phyloP scores from a whole-genome alignment of 768 basidiomycete genomes.

The Xerocomus spinulosus region DNA sequence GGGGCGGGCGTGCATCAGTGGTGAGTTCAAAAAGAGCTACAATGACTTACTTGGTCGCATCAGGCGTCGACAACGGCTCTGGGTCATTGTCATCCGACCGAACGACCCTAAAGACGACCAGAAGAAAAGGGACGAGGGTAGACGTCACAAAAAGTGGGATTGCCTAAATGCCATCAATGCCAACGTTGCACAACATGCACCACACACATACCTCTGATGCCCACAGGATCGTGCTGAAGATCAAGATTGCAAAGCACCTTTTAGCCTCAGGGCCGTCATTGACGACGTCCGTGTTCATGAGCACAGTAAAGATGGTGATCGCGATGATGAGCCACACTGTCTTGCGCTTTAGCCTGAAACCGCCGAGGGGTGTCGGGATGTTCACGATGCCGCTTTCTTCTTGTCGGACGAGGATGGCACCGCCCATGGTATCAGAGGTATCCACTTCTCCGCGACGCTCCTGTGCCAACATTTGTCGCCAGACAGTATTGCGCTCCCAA shows the following conservation, averaged over 20 bases:
- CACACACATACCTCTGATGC: constrained; percentile 75
- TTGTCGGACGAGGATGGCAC: constrained; percentile 44
- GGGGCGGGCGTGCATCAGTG: constrained; percentile 1
- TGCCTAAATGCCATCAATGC: constrained; percentile 48
- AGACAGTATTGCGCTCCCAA: constrained; percentile 96
- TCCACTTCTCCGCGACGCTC: constrained; percentile 56
- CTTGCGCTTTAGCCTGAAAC: constrained; percentile 59
- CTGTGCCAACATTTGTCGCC: constrained; percentile 90
- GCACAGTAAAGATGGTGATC: constrained; percentile 47
- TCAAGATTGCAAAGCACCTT: constrained; percentile 83
- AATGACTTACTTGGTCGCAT: constrained; percentile 77
- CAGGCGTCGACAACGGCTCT: constrained; percentile 47
- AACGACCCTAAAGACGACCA: constrained; percentile 82
- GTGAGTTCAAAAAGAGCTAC: not conserved
- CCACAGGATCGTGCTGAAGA: constrained; percentile 92
- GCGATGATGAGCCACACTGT: constrained; percentile 57
- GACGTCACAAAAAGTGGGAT: constrained; percentile 98
- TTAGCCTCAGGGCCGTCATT: constrained; percentile 64
- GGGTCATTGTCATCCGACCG: constrained; percentile 46
- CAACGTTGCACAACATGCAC: not conserved
- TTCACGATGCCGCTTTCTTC: constrained; percentile 34
- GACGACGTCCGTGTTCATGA: constrained; percentile 60
- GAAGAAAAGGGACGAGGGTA: constrained; percentile 78
- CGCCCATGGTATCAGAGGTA: constrained; percentile 35
- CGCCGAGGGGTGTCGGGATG: constrained; percentile 63